Base-by-base conservation (phyloP, 352 stramenopile species). In the Pythium phragmiticola region DNA sequence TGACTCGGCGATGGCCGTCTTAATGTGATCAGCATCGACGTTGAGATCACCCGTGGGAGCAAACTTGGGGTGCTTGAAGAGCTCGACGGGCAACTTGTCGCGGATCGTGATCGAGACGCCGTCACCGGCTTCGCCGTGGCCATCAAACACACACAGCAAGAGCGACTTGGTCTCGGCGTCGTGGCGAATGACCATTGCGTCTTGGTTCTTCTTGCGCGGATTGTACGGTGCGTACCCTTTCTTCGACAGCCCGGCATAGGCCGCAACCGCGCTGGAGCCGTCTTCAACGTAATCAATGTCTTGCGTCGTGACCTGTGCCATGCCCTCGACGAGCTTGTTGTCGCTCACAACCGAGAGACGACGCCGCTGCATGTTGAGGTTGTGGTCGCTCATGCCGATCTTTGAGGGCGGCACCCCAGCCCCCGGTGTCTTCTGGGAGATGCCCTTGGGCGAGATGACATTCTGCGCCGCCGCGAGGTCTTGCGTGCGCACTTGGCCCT, bases 121-220 rank as follows among this genome's bases (percentile, higher is more conserved):
- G 47, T 98, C 94, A 11, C 96, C 96, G 34, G 94, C 92, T 69
- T 99, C 96, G 19, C 96, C 96, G 65, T 99, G 96, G 50, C 96
- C 96, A 75, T 99, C 96, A 73, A 99, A 92, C 11, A 99, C 95
- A 50, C 91, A 97, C 8, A 99, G 83, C 54, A 99, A 82, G 23
- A 99, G 79, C 51, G 90, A 93, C 59, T 96, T 96, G 12, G 95
- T 97, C 8, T 81, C 77, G 0, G 82, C 60, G 66, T 98, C 92
- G 63, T 98, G 92, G 14, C 91, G 83, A 83, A 99, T 98, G 63
- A 98, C 92, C 69, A 99, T 89, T 28, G 92, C 82, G 75, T 99
- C 96, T 62, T 99, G 96, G 73, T 99, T 99, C 77, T 98, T 98
- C 82, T 99, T 99, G 42, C 95, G 86, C 16, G 94, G 93, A 66